phyloP scores from a whole-genome alignment of 805 yeast species.

The Sporopachydermia quercuum region DNA sequence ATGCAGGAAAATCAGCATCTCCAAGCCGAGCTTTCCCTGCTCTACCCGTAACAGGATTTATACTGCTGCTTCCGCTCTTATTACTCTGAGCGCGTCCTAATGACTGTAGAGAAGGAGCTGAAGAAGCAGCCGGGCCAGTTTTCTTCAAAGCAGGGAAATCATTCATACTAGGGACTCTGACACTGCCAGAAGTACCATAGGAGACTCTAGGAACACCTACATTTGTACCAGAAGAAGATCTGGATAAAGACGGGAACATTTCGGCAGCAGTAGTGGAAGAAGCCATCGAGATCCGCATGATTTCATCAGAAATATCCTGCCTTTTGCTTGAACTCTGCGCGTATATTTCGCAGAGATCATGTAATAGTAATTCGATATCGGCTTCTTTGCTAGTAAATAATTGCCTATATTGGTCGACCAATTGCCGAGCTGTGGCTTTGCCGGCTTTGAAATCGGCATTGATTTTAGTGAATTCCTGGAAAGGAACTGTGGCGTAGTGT shows the following conservation, averaged over 20 bases:
- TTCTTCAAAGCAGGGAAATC: constrained; percentile 2
- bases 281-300: constrained; percentile 9
- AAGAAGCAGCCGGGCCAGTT: constrained; percentile 1
- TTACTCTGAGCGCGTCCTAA: background rate
- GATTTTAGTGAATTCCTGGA: constrained; percentile 32
- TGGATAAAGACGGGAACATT: constrained; percentile 36
- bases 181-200: background rate
- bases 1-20: background rate
- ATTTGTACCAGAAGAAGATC: constrained; percentile 9
- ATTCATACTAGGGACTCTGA: background rate
- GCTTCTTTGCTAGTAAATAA: constrained; percentile 31
- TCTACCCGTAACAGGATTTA: no score
- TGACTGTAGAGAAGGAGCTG: constrained; percentile 1
- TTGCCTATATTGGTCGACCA: constrained; percentile 30
- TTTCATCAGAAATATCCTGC: constrained; percentile 22
- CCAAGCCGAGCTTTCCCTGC: background rate
- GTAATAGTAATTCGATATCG: constrained; percentile 42
- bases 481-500: constrained; percentile 31
- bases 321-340: constrained; percentile 30
- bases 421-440: constrained; percentile 30
- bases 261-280: constrained; percentile 16
- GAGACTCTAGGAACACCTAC: background rate
- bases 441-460: constrained; percentile 34
- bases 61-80: no score
- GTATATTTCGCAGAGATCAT: constrained; percentile 45